Evolutionary conservation across 352 stramenopile species (phyloP).

Genomic region (Globisporangium nunn): DNA sequence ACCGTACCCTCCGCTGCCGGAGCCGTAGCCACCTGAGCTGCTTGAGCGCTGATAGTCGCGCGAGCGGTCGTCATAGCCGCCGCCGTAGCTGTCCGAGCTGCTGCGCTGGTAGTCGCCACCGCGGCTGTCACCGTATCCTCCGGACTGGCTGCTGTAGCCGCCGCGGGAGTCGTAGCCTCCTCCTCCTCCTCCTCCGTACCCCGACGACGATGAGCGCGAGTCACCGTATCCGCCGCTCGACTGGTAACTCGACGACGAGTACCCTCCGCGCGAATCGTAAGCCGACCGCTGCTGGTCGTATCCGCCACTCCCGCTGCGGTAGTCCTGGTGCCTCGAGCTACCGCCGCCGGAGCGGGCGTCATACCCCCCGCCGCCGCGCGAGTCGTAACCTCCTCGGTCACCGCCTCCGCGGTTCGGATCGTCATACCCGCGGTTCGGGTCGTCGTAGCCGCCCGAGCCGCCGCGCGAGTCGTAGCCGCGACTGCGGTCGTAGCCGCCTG

Average conservation of each 20-base stretch:
- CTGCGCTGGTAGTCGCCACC: conserved; percentile 3
- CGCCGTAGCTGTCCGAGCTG: conserved; percentile 16
- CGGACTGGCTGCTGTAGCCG: conserved; percentile 14
- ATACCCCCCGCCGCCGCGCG: conserved; percentile 8
- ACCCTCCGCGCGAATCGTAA: conserved; percentile 16
- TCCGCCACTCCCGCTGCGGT: conserved; percentile 1
- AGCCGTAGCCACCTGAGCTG: neutral
- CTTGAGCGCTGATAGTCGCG: conserved; percentile 6
- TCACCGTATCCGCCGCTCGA: conserved; percentile 21
- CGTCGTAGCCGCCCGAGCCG: conserved; percentile 21
- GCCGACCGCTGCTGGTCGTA: conserved; percentile 12
- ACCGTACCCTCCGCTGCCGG: neutral
- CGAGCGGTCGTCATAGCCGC: conserved; percentile 22
- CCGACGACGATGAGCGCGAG: conserved; percentile 15
- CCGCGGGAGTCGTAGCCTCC: conserved; percentile 17
- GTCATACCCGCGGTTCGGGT: conserved; percentile 12
- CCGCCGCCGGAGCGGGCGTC: conserved; percentile 16
- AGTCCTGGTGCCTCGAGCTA: neutral
- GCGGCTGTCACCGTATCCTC: neutral
- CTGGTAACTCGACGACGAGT: neutral
- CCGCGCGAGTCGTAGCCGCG: conserved; percentile 2
- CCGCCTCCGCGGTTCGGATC: conserved; percentile 8
- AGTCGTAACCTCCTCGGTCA: conserved; percentile 22
- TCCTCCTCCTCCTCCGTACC: conserved; percentile 11
- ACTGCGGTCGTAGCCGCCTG: conserved; percentile 20